Evolutionary conservation across 2,329 filamentous ascomycete species (phyloP).

Genomic region (Xylariaceae sp.): DNA sequence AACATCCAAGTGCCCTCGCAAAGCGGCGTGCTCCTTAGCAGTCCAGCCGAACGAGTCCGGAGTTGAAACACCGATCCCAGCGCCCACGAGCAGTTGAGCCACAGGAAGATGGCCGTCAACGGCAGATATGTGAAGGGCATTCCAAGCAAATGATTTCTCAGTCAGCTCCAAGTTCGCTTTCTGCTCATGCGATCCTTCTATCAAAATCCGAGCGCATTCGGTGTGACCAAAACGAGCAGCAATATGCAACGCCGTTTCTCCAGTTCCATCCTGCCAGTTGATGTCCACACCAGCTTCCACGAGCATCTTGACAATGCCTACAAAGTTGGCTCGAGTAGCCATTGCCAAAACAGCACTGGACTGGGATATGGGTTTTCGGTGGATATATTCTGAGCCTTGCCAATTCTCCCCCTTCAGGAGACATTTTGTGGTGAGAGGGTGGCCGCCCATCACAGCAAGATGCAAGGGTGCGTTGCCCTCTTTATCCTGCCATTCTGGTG

Average conservation of each 20-base stretch:
- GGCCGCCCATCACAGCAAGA: constrained; percentile 88
- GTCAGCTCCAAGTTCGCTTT: constrained; percentile 76
- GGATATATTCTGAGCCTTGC: constrained; percentile 68
- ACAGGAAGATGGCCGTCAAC: constrained; percentile 84
- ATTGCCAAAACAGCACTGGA: constrained; percentile 88
- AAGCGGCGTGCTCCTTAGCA: constrained; percentile 87
- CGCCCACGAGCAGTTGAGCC: constrained; percentile 76
- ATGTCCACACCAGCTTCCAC: constrained; percentile 91
- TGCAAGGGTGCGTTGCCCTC: constrained; percentile 92
- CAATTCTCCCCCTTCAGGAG: constrained; percentile 82
- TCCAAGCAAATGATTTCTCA: constrained; percentile 91
- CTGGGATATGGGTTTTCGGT: constrained; percentile 74
- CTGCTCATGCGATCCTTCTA: constrained; percentile 72
- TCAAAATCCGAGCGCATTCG: constrained; percentile 77
- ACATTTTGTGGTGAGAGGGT: constrained; percentile 81
- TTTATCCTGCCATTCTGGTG: constrained; percentile 85
- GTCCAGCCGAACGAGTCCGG: constrained; percentile 92
- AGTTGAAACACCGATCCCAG: constrained; percentile 76
- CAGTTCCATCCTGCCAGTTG: constrained; percentile 88
- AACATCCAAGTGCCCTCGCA: constrained; percentile 86
- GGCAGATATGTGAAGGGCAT: constrained; percentile 89
- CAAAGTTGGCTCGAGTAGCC: constrained; percentile 86
- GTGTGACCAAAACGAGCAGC: constrained; percentile 87
- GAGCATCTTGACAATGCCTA: constrained; percentile 81
- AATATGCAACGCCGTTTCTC: constrained; percentile 90